Evolutionary conservation across 495 filamentous ascomycete genomes (phyloP).

Genomic region (Annulohypoxylon stygium): DNA sequence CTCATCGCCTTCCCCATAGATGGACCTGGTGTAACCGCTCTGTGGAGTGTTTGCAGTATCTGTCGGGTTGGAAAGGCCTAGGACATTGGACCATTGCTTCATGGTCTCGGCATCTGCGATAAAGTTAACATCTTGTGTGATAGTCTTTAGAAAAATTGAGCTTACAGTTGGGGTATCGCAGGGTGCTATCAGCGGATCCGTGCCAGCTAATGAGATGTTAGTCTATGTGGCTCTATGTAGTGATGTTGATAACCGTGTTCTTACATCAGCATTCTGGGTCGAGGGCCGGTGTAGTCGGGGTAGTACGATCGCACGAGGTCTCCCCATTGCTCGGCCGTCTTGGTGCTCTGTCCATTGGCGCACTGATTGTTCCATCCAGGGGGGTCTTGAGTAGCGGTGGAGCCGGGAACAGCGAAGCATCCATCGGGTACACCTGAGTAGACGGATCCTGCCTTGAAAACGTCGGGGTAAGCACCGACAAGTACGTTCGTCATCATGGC

Average conservation of each 20-base stretch:
- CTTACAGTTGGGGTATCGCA: conserved; percentile 58
- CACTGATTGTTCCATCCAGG: conserved; percentile 64
- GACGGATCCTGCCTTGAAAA: conserved; percentile 64
- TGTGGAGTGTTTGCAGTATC: conserved; percentile 59
- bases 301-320: conserved; percentile 62
- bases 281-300: conserved; percentile 62
- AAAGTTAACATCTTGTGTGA: conserved; percentile 18
- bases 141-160: not conserved
- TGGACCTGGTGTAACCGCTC: conserved; percentile 66
- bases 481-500: conserved; percentile 71
- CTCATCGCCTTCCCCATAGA: conserved; percentile 64
- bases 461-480: conserved; percentile 63
- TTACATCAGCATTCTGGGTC: conserved; percentile 64
- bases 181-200: conserved; percentile 59
- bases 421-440: conserved; percentile 65
- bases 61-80: conserved; percentile 54
- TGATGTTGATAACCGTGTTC: conserved; percentile 5
- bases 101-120: conserved; percentile 54
- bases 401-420: conserved; percentile 60
- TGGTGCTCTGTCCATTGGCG: conserved; percentile 59
- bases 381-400: conserved; percentile 59
- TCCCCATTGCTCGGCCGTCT: conserved; percentile 64
- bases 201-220: conserved; percentile 55
- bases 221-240: not conserved
- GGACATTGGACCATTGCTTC: conserved; percentile 59